Base-by-base conservation (phyloP, 306 rosid species). In the Argentina anserina region DNA sequence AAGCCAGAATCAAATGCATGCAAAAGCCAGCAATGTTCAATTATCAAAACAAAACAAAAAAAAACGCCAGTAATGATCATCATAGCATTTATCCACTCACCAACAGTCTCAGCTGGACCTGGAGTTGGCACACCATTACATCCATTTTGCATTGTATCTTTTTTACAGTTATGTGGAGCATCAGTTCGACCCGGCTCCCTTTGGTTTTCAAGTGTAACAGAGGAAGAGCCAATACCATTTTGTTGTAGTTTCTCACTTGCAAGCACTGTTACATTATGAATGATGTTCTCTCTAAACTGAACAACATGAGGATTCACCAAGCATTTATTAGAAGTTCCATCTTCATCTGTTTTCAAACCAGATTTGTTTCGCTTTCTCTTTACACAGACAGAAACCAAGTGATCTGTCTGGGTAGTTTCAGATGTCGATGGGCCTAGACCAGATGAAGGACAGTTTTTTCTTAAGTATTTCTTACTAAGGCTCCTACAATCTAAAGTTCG, bases 341-440 rank as follows among this genome's bases (percentile, higher is more conserved):
- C 78, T 77, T 79, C 77, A 67, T 73, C 74, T 5, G 37, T 67
- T 68, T 56, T 71, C 45, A 67, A 63, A 71, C 68, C 69, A 67
- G 82, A 78, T 55, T 76, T 80, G 59, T 76, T 36, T 66, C 66
- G 70, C 76, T 75, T 87, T 74, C 80, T 86, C 39, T 67, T 71
- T 40, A 70, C 52, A 72, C 29, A 50, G 58, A 77, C 43, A 33
- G 79, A 61, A 26, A 15, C 69, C 15, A 67, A 56, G 53, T 78
- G 31, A 65, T 60, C 17, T 45, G 70, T 75, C 53, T 28, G 64
- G 63, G 83, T 61, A 66, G 76, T 80, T 46, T 80, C 87, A 52
- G 83, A 63, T 29, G 85, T 90, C 71, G 91, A 89, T 62, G 92
- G 91, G 67, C 80, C 87, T 49, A 49, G n/a, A 71, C 84, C 90